Conservation (phyloP, 2,329 filamentous ascomycete species). For the Ceratocystis lukuohia region DNA sequence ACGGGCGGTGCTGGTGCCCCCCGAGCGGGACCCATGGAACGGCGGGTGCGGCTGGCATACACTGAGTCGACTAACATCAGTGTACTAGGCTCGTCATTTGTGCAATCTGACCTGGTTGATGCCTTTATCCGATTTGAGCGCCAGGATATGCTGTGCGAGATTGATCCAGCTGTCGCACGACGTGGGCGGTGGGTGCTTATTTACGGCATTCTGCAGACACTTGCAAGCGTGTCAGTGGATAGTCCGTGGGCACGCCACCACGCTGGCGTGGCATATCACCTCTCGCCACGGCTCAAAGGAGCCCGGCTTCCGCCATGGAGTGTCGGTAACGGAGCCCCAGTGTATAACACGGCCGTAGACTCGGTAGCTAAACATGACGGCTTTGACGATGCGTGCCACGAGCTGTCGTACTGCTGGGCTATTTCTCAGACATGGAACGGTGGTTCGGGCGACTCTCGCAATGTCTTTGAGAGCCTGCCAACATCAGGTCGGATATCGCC, state of each 20-base stretch:
- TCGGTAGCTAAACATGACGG: slow-evolving; percentile 15
- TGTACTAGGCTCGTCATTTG: slow-evolving; percentile 38
- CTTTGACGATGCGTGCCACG: slow-evolving; percentile 32
- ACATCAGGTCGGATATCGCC: slow-evolving; percentile 23
- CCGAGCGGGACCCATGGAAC: slow-evolving; percentile 30
- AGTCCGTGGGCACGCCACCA: slow-evolving; percentile 39
- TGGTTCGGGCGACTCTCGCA: slow-evolving; percentile 20
- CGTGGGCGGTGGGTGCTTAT: slow-evolving; percentile 48
- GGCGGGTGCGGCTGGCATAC: slow-evolving; percentile 42
- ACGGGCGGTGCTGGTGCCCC: slow-evolving; percentile 2
- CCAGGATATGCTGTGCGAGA: slow-evolving; percentile 34
- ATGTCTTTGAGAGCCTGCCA: slow-evolving; percentile 23
- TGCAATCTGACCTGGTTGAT: slow-evolving; percentile 41
- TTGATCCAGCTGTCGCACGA: slow-evolving; percentile 42
- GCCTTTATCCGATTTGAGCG: slow-evolving; percentile 45
- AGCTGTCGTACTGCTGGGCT: slow-evolving; percentile 41
- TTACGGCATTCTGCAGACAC: slow-evolving; percentile 46
- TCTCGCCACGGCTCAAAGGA: slow-evolving; percentile 40
- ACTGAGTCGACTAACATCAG: slow-evolving; percentile 48
- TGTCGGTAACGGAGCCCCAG: slow-evolving; percentile 19
- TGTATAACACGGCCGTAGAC: background rate
- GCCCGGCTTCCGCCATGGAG: slow-evolving; percentile 44
- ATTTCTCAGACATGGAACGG: slow-evolving; percentile 30
- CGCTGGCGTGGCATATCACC: slow-evolving; percentile 42
- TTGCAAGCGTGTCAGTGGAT: slow-evolving; percentile 47